A percentile compares a stretch with the other conserved stretches of the same genome.
Conservation (phyloP, 768 basidiomycete genomes). For the Boletus huronensis region DNA sequence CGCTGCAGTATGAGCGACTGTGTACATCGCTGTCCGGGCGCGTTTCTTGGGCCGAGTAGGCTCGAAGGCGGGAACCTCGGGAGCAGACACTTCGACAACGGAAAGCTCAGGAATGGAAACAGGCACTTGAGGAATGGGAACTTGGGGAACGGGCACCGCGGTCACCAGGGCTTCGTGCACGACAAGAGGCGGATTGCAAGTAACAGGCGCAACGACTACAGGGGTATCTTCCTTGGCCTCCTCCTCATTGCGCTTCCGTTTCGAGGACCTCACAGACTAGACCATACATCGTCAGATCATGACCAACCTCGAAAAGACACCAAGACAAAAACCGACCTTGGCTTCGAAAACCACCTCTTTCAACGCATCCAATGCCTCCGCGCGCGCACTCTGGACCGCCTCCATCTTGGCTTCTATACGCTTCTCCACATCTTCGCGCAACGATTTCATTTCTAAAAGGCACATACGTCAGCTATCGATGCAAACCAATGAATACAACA, state of each 20-base stretch:
- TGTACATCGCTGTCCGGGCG: conserved; percentile 35
- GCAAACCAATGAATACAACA: conserved; percentile 2
- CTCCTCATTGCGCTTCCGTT: conserved; percentile 59
- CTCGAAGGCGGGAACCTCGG: neutral
- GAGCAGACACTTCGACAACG: neutral
- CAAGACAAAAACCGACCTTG: conserved; percentile 25
- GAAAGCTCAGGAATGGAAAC: neutral
- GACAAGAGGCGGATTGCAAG: neutral
- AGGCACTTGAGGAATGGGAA: conserved; percentile 1
- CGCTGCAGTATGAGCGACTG: conserved; percentile 55
- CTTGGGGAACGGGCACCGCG: conserved; percentile 6
- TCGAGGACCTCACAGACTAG: conserved; percentile 41
- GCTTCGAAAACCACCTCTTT: conserved; percentile 35
- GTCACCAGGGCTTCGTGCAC: neutral
- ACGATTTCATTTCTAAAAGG: conserved; percentile 41
- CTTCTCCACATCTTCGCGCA: conserved; percentile 41
- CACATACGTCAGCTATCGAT: neutral
- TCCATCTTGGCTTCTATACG: conserved; percentile 48
- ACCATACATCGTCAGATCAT: conserved; percentile 24
- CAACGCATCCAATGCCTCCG: conserved; percentile 37
- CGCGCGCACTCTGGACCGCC: conserved; percentile 39
- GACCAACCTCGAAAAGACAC: conserved; percentile 6
- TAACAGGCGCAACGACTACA: neutral
- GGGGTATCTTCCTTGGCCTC: conserved; percentile 24
- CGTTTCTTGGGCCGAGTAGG: conserved; percentile 42